A percentile compares a stretch with the other conserved stretches of the same genome.
Conservation (phyloP, 176 grass and related monocot genomes). For the Ensete glaucum region DNA sequence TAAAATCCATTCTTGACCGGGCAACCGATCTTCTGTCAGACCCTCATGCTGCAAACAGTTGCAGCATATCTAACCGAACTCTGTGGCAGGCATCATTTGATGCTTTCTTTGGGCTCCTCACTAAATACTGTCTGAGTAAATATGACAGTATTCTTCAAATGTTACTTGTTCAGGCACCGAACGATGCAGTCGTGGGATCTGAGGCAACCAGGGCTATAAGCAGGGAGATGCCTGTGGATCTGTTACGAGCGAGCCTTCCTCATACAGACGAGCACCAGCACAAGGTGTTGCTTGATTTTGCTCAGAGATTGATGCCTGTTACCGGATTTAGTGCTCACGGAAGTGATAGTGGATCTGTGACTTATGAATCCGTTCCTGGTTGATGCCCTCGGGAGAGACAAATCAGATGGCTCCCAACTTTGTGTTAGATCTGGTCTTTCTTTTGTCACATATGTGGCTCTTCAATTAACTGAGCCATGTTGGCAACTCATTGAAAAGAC, state of each 20-base stretch:
- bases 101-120: conserved; percentile 91
- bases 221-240: conserved; percentile 95
- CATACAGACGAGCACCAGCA: conserved; percentile 89
- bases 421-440: neutral
- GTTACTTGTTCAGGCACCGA: conserved; percentile 49
- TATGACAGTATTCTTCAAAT: conserved; percentile 87
- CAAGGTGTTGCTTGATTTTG: conserved; percentile 70
- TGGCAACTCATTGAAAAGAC: neutral
- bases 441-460: neutral
- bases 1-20: conserved; percentile 79
- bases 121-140: conserved; percentile 85
- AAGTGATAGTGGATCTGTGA: conserved; percentile 26
- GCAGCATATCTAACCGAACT: conserved; percentile 58
- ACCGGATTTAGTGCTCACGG: conserved; percentile 47
- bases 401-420: neutral
- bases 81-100: conserved; percentile 98
- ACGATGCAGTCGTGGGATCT: conserved; percentile 38
- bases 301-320: conserved; percentile 65
- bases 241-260: conserved; percentile 82
- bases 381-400: neutral
- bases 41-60: conserved; percentile 49
- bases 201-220: conserved; percentile 68
- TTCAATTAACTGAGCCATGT: neutral
- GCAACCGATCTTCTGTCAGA: conserved; percentile 80
- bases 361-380: neutral